These are phyloP conservation scores for Solanum etuberosum DNA, from an alignment of 257 asterid species.

Conservation along the genomic window DNA sequence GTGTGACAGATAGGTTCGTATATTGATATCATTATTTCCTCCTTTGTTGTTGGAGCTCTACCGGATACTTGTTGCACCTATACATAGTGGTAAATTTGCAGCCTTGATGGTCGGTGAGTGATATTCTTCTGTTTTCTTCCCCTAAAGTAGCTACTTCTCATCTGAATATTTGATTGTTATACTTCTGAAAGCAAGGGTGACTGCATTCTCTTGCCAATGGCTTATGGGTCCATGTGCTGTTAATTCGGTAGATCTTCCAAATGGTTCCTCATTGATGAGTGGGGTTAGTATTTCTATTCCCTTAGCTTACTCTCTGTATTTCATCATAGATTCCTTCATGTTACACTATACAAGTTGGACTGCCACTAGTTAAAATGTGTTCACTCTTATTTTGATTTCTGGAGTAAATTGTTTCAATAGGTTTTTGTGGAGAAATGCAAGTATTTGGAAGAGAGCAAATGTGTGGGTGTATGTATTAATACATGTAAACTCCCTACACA, in stretches of 20 bases:
- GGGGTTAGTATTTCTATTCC: conserved; percentile 39
- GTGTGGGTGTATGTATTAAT: conserved; percentile 72
- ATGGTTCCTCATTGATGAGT: conserved; percentile 56
- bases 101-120: conserved; percentile 81
- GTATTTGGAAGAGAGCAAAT: conserved; percentile 89
- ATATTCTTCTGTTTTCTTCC: not conserved
- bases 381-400: not conserved
- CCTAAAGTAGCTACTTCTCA: not conserved
- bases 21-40: conserved; percentile 64
- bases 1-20: conserved; percentile 45
- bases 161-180: not conserved
- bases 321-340: not conserved
- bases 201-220: conserved; percentile 82
- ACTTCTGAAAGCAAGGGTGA: conserved; percentile 69
- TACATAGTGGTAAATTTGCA: conserved; percentile 62
- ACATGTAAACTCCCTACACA: conserved; percentile 93
- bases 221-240: conserved; percentile 77
- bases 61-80: conserved; percentile 53
- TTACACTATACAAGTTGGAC: not conserved
- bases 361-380: not conserved
- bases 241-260: conserved; percentile 54
- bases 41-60: conserved; percentile 49
- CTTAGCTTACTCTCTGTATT: not conserved
- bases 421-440: conserved; percentile 84
- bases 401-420: conserved; percentile 13